Evolutionary conservation across 2,329 filamentous ascomycete genomes (phyloP).

Genomic region (Beauveria rudraprayagi): DNA sequence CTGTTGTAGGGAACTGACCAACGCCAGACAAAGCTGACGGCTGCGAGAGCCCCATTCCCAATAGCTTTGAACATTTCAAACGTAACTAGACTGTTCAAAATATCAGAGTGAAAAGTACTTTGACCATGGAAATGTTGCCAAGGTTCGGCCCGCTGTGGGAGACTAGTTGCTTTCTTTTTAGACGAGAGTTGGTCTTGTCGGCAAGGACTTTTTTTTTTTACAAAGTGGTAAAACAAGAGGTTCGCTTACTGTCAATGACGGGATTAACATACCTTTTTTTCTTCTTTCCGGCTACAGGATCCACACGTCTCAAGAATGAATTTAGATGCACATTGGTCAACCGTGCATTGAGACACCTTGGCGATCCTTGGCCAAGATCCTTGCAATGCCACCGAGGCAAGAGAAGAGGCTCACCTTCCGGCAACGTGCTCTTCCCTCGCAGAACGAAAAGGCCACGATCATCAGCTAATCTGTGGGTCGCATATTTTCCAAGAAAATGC

Average conservation of each 20-base stretch:
- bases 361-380: neutral
- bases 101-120: neutral
- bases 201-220: neutral
- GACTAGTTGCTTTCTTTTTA: conserved; percentile 1
- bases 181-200: neutral
- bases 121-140: neutral
- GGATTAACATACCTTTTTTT: neutral
- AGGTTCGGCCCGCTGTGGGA: neutral
- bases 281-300: neutral
- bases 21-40: conserved; percentile 13
- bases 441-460: neutral
- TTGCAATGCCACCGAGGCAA: neutral
- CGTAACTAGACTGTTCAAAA: neutral
- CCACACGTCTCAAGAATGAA: neutral
- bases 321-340: neutral
- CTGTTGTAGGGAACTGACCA: conserved; percentile 16
- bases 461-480: neutral
- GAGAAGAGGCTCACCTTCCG: neutral
- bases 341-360: conserved; percentile 4
- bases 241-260: neutral
- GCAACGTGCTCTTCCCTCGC: neutral
- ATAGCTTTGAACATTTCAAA: neutral
- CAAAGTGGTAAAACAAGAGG: neutral
- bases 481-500: neutral
- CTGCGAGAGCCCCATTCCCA: neutral